These are phyloP conservation scores for Dactylellina leptospora DNA, from an alignment of 2,329 filamentous ascomycete genomes.

Conservation along the genomic window DNA sequence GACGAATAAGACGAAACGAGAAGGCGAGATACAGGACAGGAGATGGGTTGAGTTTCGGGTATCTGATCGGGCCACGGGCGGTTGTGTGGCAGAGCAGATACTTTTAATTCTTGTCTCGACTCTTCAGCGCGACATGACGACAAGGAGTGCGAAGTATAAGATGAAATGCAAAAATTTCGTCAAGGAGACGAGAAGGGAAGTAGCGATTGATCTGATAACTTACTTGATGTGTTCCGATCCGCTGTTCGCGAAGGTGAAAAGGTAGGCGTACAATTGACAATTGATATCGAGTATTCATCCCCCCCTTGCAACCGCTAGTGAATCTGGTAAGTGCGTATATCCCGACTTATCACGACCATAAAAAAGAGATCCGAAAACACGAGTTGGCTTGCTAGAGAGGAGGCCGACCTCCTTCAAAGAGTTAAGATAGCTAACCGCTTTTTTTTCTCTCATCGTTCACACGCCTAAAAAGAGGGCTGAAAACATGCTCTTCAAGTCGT, in stretches of 20 bases:
- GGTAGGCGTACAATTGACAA: not conserved
- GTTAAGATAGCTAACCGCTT: conserved; percentile 34
- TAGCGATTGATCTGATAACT: conserved; percentile 9
- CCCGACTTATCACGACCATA: conserved; percentile 40
- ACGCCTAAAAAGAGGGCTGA: not conserved
- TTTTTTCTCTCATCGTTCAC: conserved; percentile 7
- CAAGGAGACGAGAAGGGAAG: conserved; percentile 3
- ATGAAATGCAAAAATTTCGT: not conserved
- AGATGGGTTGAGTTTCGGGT: conserved; percentile 35
- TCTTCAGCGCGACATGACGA: conserved; percentile 6
- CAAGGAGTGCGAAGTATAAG: not conserved
- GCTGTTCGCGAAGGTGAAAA: not conserved
- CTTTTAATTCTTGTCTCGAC: not conserved
- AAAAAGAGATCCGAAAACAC: not conserved
- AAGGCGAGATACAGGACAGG: conserved; percentile 20
- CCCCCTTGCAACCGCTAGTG: conserved; percentile 17
- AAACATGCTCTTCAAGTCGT: not conserved
- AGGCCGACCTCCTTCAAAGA: conserved; percentile 18
- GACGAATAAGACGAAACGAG: conserved; percentile 31
- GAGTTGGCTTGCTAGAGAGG: conserved; percentile 33
- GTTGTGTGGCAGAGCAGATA: not conserved
- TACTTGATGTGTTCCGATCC: conserved; percentile 8
- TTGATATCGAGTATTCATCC: too few relatives aligned
- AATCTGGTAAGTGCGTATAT: conserved; percentile 39
- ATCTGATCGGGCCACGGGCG: conserved; percentile 40